phyloP scores from a whole-genome alignment of 192 early-diverging fungal species.

The Backusella tarrabulga region DNA sequence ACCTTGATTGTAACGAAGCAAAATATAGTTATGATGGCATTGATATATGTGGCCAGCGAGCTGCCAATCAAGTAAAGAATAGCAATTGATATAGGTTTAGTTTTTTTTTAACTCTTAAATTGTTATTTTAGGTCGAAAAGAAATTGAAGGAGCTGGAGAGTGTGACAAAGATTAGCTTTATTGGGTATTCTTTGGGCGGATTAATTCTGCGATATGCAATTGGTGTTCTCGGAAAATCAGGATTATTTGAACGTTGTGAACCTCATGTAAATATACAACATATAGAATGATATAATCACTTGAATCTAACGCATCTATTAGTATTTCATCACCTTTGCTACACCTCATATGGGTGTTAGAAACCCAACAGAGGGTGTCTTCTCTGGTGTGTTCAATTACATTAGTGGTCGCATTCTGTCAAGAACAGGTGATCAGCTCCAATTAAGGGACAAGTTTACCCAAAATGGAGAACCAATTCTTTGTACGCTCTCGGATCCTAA shows the following conservation, averaged over 20 bases:
- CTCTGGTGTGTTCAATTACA: conserved; percentile 39
- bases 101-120: neutral
- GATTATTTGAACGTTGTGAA: conserved; percentile 46
- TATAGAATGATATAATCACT: no score
- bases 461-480: conserved; percentile 37
- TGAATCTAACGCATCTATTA: neutral
- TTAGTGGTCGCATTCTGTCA: conserved; percentile 41
- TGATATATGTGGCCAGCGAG: conserved; percentile 51
- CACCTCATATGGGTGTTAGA: conserved; percentile 56
- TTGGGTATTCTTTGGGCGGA: conserved; percentile 62
- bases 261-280: conserved; percentile 36
- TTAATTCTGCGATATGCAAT: conserved; percentile 52
- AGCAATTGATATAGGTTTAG: conserved; percentile 18
- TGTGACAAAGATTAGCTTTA: conserved; percentile 33
- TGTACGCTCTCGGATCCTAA: conserved; percentile 40
- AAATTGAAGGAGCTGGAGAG: conserved; percentile 28
- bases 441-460: conserved; percentile 34
- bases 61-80: conserved; percentile 42
- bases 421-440: conserved; percentile 55
- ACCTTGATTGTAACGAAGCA: conserved; percentile 43
- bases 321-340: conserved; percentile 58
- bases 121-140: conserved; percentile 33
- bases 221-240: conserved; percentile 43
- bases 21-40: conserved; percentile 56
- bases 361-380: conserved; percentile 19